Percentiles rank a stretch among this genome's conserved stretches.
Evolutionary conservation across 495 filamentous ascomycete species (phyloP).

Genomic region (Aspergillus affinis): DNA sequence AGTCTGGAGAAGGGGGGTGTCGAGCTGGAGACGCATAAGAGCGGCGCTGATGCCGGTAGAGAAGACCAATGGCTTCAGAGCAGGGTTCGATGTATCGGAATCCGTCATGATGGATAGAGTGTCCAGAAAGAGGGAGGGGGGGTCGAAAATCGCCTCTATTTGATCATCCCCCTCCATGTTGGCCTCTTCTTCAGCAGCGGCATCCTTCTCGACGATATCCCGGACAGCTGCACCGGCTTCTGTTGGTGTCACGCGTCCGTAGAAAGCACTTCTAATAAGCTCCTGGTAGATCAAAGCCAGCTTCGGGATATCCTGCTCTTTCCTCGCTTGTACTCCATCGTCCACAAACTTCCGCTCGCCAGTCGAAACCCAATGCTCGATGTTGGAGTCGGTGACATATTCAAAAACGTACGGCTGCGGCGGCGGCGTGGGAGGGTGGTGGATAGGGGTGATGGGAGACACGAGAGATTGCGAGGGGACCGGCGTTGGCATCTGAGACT

Average conservation of each 20-base stretch:
- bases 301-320: slow-evolving; percentile 62
- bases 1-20: slow-evolving; percentile 67
- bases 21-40: slow-evolving; percentile 80
- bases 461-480: slow-evolving; percentile 19
- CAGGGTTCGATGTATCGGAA: slow-evolving; percentile 54
- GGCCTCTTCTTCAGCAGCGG: slow-evolving; percentile 38
- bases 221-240: slow-evolving; percentile 73
- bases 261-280: slow-evolving; percentile 68
- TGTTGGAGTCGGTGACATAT: slow-evolving; percentile 49
- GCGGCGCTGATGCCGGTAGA: slow-evolving; percentile 69
- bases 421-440: slow-evolving; percentile 24
- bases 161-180: slow-evolving; percentile 34
- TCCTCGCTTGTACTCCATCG: slow-evolving; percentile 50
- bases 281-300: slow-evolving; percentile 82
- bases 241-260: slow-evolving; percentile 60
- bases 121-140: slow-evolving; percentile 75
- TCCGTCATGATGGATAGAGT: slow-evolving; percentile 70
- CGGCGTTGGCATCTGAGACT: slow-evolving; percentile 24
- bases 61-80: slow-evolving; percentile 56
- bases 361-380: slow-evolving; percentile 50
- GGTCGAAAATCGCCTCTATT: slow-evolving; percentile 47
- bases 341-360: slow-evolving; percentile 49
- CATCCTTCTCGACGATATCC: slow-evolving; percentile 65
- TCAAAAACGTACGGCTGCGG: slow-evolving; percentile 53
- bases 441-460: slow-evolving; percentile 19